Base-by-base conservation (phyloP, 2,329 filamentous ascomycete species). In the Periconia sp. region DNA sequence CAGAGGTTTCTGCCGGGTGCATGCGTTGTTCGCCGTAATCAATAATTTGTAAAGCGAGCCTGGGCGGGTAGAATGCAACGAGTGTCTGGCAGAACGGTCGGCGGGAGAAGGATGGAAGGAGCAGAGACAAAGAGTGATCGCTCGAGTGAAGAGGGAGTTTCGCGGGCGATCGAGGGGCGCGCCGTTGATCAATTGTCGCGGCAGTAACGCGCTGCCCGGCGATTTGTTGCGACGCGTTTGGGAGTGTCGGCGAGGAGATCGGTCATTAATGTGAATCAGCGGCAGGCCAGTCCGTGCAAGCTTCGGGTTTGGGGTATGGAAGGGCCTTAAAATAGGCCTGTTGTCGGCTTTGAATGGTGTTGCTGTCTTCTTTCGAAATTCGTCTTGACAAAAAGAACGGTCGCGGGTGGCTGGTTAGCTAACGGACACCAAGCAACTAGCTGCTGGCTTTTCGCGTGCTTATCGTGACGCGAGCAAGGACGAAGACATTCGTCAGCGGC, bases 51-150 rank as follows among this genome's bases (percentile, higher is more conserved):
- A 25, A 33, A 36, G 21, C 19, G n/a, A 42, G n/a, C n/a, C n/a
- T 40, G 43, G 54, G 56, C 50, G 48, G 49, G 25, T 51, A 58
- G 55, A 54, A 48, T 32, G 8, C 19, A 10, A 8, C 5, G 23
- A n/a, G 31, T 25, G 34, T 6, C 7, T 24, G 7, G 40, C 23
- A 33, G 33, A 21, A 25, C 21, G 23, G 25, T 30, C 4, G 31
- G 13, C 25, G 40, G 29, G 23, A n/a, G n/a, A 22, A 32, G 37
- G n/a, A n/a, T n/a, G n/a, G n/a, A n/a, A n/a, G n/a, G n/a, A n/a
- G n/a, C n/a, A n/a, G n/a, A n/a, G n/a, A n/a, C n/a, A n/a, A n/a
- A n/a, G n/a, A n/a, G n/a, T n/a, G n/a, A n/a, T n/a, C n/a, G n/a
- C n/a, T n/a, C n/a, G n/a, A n/a, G n/a, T n/a, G n/a, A n/a, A n/a